phyloP scores from a whole-genome alignment of 371 early-diverging fungal genomes.

The Rhizopus delemar region DNA sequence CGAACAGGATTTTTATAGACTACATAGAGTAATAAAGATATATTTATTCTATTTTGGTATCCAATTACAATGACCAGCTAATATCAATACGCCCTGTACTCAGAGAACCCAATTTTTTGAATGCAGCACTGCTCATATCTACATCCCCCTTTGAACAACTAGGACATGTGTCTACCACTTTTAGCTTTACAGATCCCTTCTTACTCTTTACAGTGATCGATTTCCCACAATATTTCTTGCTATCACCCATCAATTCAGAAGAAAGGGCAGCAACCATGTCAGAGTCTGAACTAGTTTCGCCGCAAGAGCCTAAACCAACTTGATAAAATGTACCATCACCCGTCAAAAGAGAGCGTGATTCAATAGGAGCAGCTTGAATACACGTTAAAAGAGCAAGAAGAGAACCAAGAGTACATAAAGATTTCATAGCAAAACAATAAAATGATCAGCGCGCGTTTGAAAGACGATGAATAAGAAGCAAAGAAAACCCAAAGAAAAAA shows the following conservation, averaged over 20 bases:
- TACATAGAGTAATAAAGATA: neutral
- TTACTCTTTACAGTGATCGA: conserved; percentile 30
- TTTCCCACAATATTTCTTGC: conserved; percentile 37
- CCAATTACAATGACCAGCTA: conserved; percentile 35
- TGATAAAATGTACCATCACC: conserved; percentile 31
- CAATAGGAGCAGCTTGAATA: conserved; percentile 6
- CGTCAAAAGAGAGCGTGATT: neutral
- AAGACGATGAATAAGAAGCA: neutral
- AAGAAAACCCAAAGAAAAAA: neutral
- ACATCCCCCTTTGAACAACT: conserved; percentile 40
- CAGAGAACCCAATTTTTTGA: conserved; percentile 39
- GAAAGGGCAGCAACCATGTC: conserved; percentile 32
- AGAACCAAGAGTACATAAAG: neutral
- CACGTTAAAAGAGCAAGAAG: neutral
- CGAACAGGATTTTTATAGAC: conserved; percentile 30
- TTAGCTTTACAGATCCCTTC: conserved; percentile 39
- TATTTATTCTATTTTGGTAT: no score
- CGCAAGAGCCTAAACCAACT: conserved; percentile 36
- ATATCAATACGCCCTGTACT: conserved; percentile 42
- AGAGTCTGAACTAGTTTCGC: conserved; percentile 10
- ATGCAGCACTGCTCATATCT: conserved; percentile 50
- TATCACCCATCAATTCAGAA: conserved; percentile 14
- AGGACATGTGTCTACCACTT: conserved; percentile 48
- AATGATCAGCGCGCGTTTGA: conserved; percentile 2
- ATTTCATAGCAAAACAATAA: neutral